Conservation (phyloP, 768 basidiomycete species). For the Gymnopilus dilepis region DNA sequence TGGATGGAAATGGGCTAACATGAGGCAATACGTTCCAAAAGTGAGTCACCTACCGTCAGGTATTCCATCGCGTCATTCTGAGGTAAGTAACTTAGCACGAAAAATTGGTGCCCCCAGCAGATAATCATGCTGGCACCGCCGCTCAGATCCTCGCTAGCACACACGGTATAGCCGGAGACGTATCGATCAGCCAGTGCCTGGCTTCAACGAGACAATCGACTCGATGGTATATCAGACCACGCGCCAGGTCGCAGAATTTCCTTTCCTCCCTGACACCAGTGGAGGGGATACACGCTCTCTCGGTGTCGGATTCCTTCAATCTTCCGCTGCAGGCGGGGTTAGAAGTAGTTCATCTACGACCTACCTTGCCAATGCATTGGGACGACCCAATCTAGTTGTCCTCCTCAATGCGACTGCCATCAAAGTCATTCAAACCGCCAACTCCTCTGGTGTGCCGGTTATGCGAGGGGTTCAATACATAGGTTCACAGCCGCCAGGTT, state of each 20-base stretch:
- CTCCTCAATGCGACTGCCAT: slow-evolving; percentile 20
- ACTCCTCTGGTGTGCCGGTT: not conserved
- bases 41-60: slow-evolving; percentile 15
- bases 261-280: slow-evolving; percentile 33
- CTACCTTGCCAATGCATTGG: slow-evolving; percentile 13
- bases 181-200: slow-evolving; percentile 31
- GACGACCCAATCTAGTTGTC: slow-evolving; percentile 18
- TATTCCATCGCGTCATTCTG: not conserved
- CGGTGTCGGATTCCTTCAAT: slow-evolving; percentile 20
- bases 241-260: slow-evolving; percentile 35
- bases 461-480: slow-evolving; percentile 18
- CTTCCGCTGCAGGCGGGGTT: slow-evolving; percentile 10
- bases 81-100: slow-evolving; percentile 32
- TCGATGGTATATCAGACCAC: slow-evolving; percentile 31
- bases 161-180: slow-evolving; percentile 33
- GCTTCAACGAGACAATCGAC: slow-evolving; percentile 30
- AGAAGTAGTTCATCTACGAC: slow-evolving; percentile 21
- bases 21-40: slow-evolving; percentile 31
- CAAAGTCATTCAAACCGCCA: slow-evolving; percentile 15
- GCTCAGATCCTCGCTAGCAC: slow-evolving; percentile 35
- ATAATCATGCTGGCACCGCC: slow-evolving; percentile 32
- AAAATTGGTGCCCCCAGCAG: slow-evolving; percentile 31
- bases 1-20: slow-evolving; percentile 45
- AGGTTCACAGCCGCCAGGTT: not conserved
- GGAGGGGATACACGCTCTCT: slow-evolving; percentile 15